Conservation (phyloP, 2,329 filamentous ascomycete species). For the Fusarium sp. region DNA sequence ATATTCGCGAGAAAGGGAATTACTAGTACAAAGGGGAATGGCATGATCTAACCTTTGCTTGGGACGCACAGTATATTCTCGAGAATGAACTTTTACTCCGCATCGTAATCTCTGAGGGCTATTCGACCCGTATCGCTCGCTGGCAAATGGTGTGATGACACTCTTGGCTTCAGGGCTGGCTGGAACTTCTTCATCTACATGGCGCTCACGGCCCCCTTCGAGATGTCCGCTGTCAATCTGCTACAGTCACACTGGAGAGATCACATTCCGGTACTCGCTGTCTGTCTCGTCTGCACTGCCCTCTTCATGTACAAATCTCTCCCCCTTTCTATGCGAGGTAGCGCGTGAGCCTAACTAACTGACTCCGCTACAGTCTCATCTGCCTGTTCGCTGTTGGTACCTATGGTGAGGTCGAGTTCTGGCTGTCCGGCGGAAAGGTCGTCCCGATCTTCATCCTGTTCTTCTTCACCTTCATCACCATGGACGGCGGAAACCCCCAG, state of each 20-base stretch:
- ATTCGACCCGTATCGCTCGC: constrained; percentile 57
- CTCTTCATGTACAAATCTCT: constrained; percentile 14
- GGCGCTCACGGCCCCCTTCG: constrained; percentile 60
- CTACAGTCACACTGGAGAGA: constrained; percentile 59
- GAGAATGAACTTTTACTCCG: too few species aligned
- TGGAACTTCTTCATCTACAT: constrained; percentile 65
- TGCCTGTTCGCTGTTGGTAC: constrained; percentile 77
- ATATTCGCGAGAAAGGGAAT: too few species aligned
- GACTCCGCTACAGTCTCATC: constrained; percentile 55
- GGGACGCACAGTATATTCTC: too few species aligned
- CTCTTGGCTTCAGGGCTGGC: constrained; percentile 68
- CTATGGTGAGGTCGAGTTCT: constrained; percentile 82
- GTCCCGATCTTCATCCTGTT: constrained; percentile 77
- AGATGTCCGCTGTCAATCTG: constrained; percentile 60
- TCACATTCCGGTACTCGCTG: constrained; percentile 72
- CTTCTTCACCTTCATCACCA: constrained; percentile 81
- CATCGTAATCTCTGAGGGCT: too few species aligned
- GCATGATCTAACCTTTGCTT: too few species aligned
- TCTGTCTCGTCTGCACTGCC: constrained; percentile 73
- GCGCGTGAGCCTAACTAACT: too few species aligned
- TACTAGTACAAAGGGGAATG: too few species aligned
- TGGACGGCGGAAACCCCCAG: constrained; percentile 83
- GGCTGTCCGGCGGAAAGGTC: constrained; percentile 74
- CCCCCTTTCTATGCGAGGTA: too few species aligned
- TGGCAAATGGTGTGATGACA: constrained; percentile 76